These are phyloP conservation scores for Silene noctiflora DNA, from an alignment of 179 eudicot species.

Conservation along the genomic window DNA sequence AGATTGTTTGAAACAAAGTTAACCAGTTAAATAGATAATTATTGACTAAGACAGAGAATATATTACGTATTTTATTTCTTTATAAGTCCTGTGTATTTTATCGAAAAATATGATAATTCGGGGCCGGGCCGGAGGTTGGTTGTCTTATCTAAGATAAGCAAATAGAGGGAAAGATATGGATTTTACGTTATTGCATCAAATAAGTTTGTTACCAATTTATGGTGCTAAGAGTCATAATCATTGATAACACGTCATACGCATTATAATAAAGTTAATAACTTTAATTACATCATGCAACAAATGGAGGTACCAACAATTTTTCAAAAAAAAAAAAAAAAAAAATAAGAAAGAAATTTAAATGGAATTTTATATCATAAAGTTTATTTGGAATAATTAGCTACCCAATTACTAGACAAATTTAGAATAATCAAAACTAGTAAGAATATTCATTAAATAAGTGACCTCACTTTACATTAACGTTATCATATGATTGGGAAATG, in stretches of 20 bases:
- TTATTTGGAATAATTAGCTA: slow-evolving; percentile 22
- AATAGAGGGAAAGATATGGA: background rate
- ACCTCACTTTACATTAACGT: slow-evolving; percentile 20
- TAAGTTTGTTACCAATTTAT: slow-evolving; percentile 15
- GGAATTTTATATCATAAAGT: slow-evolving; percentile 15
- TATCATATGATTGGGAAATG: slow-evolving; percentile 19
- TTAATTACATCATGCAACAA: slow-evolving; percentile 12
- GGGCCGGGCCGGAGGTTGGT: background rate
- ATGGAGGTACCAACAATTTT: too few relatives aligned
- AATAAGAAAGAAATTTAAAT: slow-evolving; percentile 10
- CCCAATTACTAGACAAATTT: slow-evolving; percentile 20
- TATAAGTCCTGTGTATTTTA: too few relatives aligned
- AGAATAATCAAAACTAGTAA: background rate
- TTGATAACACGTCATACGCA: slow-evolving; percentile 23
- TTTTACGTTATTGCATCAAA: background rate
- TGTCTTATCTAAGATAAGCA: background rate
- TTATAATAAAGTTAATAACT: slow-evolving; percentile 13
- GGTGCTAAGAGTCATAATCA: slow-evolving; percentile 17
- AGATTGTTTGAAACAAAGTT: too few relatives aligned
- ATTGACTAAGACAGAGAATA: too few relatives aligned
- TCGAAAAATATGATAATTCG: too few relatives aligned
- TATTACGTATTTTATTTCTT: background rate
- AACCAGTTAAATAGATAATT: too few relatives aligned
- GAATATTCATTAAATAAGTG: slow-evolving; percentile 12
- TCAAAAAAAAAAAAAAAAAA: background rate